phyloP scores from a whole-genome alignment of 2,329 filamentous ascomycete species.

The Monilinia vaccinii-corymbosi region DNA sequence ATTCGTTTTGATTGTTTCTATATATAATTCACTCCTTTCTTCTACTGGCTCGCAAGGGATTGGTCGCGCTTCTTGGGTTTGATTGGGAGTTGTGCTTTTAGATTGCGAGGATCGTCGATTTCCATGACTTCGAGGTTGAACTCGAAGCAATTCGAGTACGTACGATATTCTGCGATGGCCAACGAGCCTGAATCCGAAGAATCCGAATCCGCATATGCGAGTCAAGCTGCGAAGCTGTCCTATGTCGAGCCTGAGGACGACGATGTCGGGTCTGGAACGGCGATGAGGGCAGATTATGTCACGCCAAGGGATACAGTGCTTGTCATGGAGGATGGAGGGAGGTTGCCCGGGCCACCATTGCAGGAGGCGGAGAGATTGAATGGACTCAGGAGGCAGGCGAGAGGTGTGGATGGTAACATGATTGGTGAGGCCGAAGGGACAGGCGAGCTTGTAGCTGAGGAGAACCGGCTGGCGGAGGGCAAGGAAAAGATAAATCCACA shows the following conservation, averaged over 20 bases:
- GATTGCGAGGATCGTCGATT: not conserved
- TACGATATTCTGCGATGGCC: slow-evolving; percentile 5
- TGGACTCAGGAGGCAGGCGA: slow-evolving; percentile 43
- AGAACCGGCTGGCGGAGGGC: slow-evolving; percentile 15
- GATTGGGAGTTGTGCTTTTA: not conserved
- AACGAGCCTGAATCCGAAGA: not conserved
- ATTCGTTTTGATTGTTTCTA: not conserved
- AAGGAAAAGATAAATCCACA: not conserved
- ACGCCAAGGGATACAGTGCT: slow-evolving; percentile 67
- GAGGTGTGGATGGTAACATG: slow-evolving; percentile 12
- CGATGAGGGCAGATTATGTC: slow-evolving; percentile 53
- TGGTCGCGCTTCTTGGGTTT: not conserved
- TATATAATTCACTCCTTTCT: not conserved
- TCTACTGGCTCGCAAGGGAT: not conserved
- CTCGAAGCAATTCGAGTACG: slow-evolving; percentile 5
- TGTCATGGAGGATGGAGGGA: slow-evolving; percentile 54
- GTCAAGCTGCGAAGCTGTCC: slow-evolving; percentile 52
- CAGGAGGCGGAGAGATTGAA: slow-evolving; percentile 65
- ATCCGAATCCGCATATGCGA: slow-evolving; percentile 35
- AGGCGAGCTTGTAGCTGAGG: slow-evolving; percentile 26
- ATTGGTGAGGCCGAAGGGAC: slow-evolving; percentile 32
- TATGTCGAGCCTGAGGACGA: slow-evolving; percentile 28
- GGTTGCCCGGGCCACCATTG: slow-evolving; percentile 60
- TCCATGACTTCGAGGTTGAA: not conserved
- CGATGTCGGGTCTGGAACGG: slow-evolving; percentile 32